Base-by-base conservation (phyloP, 495 filamentous ascomycete genomes). In the Mycothermus thermophilus region DNA sequence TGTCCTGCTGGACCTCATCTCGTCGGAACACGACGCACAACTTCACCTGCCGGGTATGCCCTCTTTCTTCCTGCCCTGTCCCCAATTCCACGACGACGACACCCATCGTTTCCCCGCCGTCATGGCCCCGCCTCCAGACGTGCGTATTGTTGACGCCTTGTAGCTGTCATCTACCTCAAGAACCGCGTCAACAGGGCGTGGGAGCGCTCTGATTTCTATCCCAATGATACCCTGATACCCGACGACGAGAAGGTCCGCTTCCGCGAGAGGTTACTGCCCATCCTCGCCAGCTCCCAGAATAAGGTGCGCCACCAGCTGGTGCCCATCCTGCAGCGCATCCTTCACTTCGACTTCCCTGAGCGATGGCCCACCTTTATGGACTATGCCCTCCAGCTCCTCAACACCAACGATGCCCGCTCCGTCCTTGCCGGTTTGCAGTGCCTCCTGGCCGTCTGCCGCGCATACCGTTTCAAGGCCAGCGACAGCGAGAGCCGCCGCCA, bases 131-230 rank as follows among this genome's bases (percentile, higher is more conserved):
- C 35, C 25, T 18, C 11, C 34, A n/a, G n/a, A n/a, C n/a, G n/a
- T n/a, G n/a, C n/a, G n/a, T n/a, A n/a, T n/a, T n/a, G n/a, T n/a
- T 51, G 20, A 53, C 46, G 35, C 19, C 25, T 19, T 33, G 27
- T 53, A 97, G 90, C 88, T 46, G 92, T 86, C 52, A 80, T 97
- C 40, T 97, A 96, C 60, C 71, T 97, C 51, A 97, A 97, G 66
- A 94, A 96, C 58, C 79, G 87, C 50, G 80, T 94, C 53, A 84
- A 75, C 53, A 78, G 86, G 49, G 85, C 81, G 36, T 97, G 90
- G 90, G 66, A 77, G 22, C 73, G 71, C 30, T 67, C 70, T 50
- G 83, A 93, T 45, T 83, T 93, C 47, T 64, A 67, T 46, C 69
- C 60, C 34, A 48, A 64, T 51, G 62, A 72, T 59, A 52, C 74